These are phyloP conservation scores for Myxozyma mucilagina DNA, from an alignment of 805 yeast species.

Conservation along the genomic window DNA sequence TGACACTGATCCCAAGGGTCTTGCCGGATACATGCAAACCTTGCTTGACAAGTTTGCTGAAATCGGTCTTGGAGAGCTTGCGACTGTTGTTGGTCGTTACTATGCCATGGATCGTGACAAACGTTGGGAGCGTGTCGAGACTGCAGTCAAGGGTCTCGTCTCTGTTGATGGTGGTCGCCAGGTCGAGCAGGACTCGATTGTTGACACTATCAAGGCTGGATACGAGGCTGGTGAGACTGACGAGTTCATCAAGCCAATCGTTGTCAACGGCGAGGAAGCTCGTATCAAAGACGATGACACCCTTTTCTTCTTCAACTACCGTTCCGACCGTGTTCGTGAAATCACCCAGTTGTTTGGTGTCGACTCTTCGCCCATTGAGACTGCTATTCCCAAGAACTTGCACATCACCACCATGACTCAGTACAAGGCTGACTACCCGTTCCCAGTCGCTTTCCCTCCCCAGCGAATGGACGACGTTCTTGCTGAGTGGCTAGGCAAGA, in stretches of 20 bases:
- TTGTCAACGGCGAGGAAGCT: constrained; percentile 31
- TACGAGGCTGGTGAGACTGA: constrained; percentile 33
- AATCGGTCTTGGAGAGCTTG: constrained; percentile 32
- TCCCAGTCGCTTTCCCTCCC: constrained; percentile 32
- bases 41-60: constrained; percentile 31
- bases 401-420: constrained; percentile 35
- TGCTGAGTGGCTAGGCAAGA: constrained; percentile 35
- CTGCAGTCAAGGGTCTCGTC: constrained; percentile 30
- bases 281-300: constrained; percentile 31
- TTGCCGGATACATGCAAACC: constrained; percentile 28
- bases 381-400: constrained; percentile 28
- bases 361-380: constrained; percentile 33
- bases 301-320: constrained; percentile 34
- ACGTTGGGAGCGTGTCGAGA: constrained; percentile 35
- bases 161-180: constrained; percentile 22
- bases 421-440: constrained; percentile 35
- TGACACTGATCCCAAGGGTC: constrained; percentile 33
- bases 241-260: constrained; percentile 33
- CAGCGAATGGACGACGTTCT: constrained; percentile 35
- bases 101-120: constrained; percentile 36
- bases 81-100: constrained; percentile 34
- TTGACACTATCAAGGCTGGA: constrained; percentile 24
- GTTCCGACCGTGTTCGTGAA: constrained; percentile 36
- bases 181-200: constrained; percentile 23
- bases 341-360: constrained; percentile 35